Evolutionary conservation across 768 basidiomycete genomes (phyloP), one percentile per base, ranked within the genome.

Genomic region (Tricholoma hemisulphureum): DNA sequence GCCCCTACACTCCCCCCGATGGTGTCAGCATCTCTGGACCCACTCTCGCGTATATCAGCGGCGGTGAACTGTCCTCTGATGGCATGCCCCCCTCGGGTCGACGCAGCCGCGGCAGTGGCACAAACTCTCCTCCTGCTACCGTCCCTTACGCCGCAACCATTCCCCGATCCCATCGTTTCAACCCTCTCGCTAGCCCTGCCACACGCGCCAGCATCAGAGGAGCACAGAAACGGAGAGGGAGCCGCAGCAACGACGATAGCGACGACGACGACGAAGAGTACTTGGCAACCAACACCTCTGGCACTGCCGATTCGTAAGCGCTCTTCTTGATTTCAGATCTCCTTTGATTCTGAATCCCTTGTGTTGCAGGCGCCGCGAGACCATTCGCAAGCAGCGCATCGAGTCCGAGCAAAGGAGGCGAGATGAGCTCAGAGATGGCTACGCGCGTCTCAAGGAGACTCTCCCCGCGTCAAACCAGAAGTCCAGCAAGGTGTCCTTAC

Each of bases 341-440:
- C 49, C 16, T 31, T 29, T 32, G 55, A n/a, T n/a, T 57, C 14
- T 49, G 29, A 31, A 50, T 37, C 7, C 45, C 26, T n/a, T 6
- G 2, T 41, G 20, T 50, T 45, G 39, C 63, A 82, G 82, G 46
- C 91, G 91, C 73, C 89, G 92, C 69, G 92, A 94, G 79, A 90
- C 91, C 56, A 91, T 94, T 66, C 90, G 92, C 70, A 86, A 86
- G 70, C 91, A 93, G 78, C 90, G 92, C 75, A 94, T 94, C 77
- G 92, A 94, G 80, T 93, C 91, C 23, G 92, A 94, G 79, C 91
- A 95, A 80, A 81, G 93, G 63, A 83, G 94, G 64, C 85, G 94
- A 35, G 93, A 95, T 66, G 94, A 96, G 75, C 89, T 96, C 69
- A 81, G 94, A 56, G 93, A 96, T 57, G 93, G 92, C 59, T 96